Base-by-base conservation (phyloP, 169 alveolate genomes). In the Cryptosporidium bovis region DNA sequence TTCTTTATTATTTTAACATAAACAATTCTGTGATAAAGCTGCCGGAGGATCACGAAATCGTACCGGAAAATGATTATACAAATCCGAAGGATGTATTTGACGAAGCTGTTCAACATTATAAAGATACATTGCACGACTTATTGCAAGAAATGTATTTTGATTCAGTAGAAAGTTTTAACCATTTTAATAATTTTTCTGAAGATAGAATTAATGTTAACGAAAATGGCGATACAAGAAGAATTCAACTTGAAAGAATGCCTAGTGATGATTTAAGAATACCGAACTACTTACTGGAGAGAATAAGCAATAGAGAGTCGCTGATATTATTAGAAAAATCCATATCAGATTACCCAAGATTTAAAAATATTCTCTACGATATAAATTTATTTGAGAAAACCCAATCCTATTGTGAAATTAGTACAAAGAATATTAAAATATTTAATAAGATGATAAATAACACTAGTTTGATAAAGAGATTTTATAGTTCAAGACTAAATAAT, bases 61-160 rank as follows among this genome's bases (percentile, higher is more conserved):
- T 34, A 13, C 82, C 31, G 8, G 20, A 6, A 18, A 64, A 48
- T 13, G 33, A 34, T 27, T 66, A 66, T 66, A 2, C 56, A 10
- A 77, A 77, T 60, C 87, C 87, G 5, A 56, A 33, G 2, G 87
- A 77, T 40, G 51, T 77, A 16, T 77, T 77, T 77, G 87, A 77
- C 36, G 87, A 77, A 31, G 46, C 87, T 7, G 33, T 77, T 56
- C 27, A 60, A 7, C 50, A 71, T 31, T 77, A 77, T 46, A 77
- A 77, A 44, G 71, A 77, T 56, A 62, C 71, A 6, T 48, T 77
- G 16, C 87, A 77, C 2, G 77, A 77, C 18, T 36, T 77, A 36
- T 48, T 77, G 8, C 65, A 77, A 8, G 87, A 77, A 31, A 44
- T 77, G 27, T 77, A 60, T 24, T 31, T 40, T 13, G 71, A 77